Percentiles rank a stretch among this genome's conserved stretches.
These are phyloP conservation scores for Ophidiomyces ophidiicola DNA, from an alignment of 2,329 filamentous ascomycete species.

Conservation along the genomic window DNA sequence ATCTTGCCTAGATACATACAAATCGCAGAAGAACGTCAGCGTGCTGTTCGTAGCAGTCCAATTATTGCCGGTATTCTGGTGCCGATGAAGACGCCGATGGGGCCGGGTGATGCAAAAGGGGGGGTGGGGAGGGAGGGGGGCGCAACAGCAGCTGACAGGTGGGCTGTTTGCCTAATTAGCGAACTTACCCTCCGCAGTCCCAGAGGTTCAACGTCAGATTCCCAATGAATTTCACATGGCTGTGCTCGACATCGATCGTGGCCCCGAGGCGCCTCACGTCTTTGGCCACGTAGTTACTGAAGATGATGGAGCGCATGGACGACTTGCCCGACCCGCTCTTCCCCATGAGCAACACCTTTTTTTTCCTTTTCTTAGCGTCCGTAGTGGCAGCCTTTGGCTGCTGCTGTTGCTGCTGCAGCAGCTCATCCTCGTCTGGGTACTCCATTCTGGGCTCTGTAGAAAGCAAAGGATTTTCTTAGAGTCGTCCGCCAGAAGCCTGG, in stretches of 20 bases:
- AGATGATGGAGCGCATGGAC: conserved; percentile 97
- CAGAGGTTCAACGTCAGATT: conserved; percentile 95
- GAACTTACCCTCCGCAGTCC: conserved; percentile 78
- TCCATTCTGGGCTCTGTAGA: too few relatives aligned
- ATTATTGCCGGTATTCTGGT: too few relatives aligned
- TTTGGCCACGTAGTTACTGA: conserved; percentile 96
- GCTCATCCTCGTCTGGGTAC: too few relatives aligned
- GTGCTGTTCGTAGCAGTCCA: neutral
- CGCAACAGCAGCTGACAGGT: too few relatives aligned
- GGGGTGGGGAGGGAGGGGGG: neutral
- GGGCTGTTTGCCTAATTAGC: neutral
- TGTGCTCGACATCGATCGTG: conserved; percentile 96
- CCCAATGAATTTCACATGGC: conserved; percentile 96
- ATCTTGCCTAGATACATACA: conserved; percentile 58
- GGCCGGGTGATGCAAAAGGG: too few relatives aligned
- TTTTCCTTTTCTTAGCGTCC: conserved; percentile 51
- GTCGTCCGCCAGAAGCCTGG: too few relatives aligned
- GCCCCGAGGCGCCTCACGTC: conserved; percentile 86
- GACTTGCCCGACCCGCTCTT: conserved; percentile 97
- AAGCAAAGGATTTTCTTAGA: too few relatives aligned
- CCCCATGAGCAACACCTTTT: conserved; percentile 80
- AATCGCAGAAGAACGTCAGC: neutral
- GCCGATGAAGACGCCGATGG: neutral
- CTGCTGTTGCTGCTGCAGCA: too few relatives aligned
- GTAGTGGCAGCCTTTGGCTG: neutral